These are phyloP conservation scores for Grosmannia penicillata DNA, from an alignment of 2,329 filamentous ascomycete species.

Conservation along the genomic window DNA sequence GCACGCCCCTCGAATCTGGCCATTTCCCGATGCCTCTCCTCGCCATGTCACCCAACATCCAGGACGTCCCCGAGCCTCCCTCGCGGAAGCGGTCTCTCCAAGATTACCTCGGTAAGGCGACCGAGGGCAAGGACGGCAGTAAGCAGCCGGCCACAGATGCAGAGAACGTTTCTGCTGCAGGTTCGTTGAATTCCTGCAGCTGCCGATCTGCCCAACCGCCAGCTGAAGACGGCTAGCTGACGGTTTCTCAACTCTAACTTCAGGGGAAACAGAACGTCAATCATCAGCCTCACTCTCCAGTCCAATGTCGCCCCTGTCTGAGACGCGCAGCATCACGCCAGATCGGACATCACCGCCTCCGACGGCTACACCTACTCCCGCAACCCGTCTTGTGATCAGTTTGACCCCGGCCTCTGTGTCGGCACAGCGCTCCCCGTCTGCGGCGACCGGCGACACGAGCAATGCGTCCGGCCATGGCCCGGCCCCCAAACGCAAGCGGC, in stretches of 20 bases:
- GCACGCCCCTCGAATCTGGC: no score
- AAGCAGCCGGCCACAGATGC: conserved; percentile 8
- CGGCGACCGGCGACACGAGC: background rate
- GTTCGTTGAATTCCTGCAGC: background rate
- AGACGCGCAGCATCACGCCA: conserved; percentile 26
- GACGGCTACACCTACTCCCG: conserved; percentile 15
- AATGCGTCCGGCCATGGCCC: conserved; percentile 11
- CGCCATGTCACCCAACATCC: conserved; percentile 31
- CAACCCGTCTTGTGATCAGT: conserved; percentile 7
- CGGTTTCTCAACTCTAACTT: background rate
- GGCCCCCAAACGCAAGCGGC: conserved; percentile 29
- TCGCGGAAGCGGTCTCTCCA: conserved; percentile 31
- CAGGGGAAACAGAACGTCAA: background rate
- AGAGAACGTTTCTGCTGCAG: conserved; percentile 8
- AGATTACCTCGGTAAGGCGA: conserved; percentile 21
- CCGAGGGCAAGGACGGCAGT: background rate
- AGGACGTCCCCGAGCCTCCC: conserved; percentile 24
- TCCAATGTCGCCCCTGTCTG: conserved; percentile 22
- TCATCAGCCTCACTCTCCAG: conserved; percentile 10
- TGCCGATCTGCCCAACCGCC: no score
- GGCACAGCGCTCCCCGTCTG: background rate
- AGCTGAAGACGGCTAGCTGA: no score
- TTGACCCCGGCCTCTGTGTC: conserved; percentile 4
- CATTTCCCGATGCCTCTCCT: conserved; percentile 28
- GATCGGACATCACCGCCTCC: conserved; percentile 21